Base-by-base conservation (phyloP, 2,329 filamentous ascomycete species). In the Trichoderma aggressivum region DNA sequence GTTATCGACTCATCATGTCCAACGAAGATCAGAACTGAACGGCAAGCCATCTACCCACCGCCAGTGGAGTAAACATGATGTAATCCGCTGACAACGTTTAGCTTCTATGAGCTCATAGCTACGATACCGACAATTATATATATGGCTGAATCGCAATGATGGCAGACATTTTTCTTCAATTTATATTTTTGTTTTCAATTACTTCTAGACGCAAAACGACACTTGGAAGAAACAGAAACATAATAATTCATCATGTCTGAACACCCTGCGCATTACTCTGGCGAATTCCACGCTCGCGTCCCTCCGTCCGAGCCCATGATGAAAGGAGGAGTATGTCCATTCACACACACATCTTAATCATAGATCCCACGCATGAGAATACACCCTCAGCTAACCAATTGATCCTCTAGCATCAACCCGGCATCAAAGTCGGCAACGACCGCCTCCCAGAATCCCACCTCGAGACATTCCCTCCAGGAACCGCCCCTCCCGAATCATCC, bases 381-480 rank as follows among this genome's bases (percentile, higher is more conserved):
- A n/a, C 4, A 7, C 18, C 0, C 8, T n/a, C 10, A 21, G n/a
- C 43, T 47, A 47, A 47, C 43, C 8, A 47, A 47, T 47, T n/a
- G 8, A 39, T 8, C 16, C 8, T 12, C 7, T 74, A 92, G 90
- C 91, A 93, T 80, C 84, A 89, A 77, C 86, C 87, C 4, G 91
- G 91, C 66, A 82, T 85, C 75, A 85, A 88, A 72, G 85, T 88
- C 71, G 87, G 87, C 76, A 87, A 89, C 74, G 89, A 91, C 67
- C 81, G 82, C 28, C 77, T 80, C 14, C 88, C 88, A 24, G 90
- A 92, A 76, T 94, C 92, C 83, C 83, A 86, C 75, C 86, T 88
- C 28, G 74, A 93, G 78, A 86, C 85, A 1, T 81, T 89, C 43
- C 85, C 89, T 0, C 81, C 90, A 0, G 91, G 91, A 72, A 87